Base-by-base conservation (phyloP, 2,329 filamentous ascomycete genomes). In the Alternaria conjuncta region DNA sequence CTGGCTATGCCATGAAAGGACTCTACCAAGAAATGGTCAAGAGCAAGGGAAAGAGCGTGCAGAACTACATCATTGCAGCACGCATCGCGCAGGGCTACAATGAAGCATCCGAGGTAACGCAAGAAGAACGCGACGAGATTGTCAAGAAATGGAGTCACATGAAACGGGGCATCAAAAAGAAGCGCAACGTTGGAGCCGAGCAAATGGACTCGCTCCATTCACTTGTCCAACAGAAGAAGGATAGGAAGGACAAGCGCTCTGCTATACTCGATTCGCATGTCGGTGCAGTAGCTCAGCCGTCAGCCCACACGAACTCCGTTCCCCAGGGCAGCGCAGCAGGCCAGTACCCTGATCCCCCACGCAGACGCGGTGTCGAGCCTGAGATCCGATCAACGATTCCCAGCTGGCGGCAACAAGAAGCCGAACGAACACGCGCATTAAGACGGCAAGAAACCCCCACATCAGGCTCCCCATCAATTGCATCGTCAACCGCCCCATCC, bases 1-100 rank as follows among this genome's bases (percentile, higher is more conserved):
- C 93, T 0, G 94, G 90, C 6, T 96, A 96, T 74, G 87, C 92
- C 4, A 91, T 94, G 84, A 92, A 94, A 76, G 94, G 94, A 3
- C 84, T 96, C 1, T 89, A 95, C 71, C 91, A 92, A 44, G 91
- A 95, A 76, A 85, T 96, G 57, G 86, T 89, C 65, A 93, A 90
- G 66, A 80, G 86, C 49, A 90, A 93, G 69, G 88, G 90, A 23
- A 88, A 86, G 47, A 92, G 88, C 65, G 88, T 93, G 18, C 85
- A 92, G 53, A 93, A 92, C 69, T 95, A 95, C 75, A 92, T 96
- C 67, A 88, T 93, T 49, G 88, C 92, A 1, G 91, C 92, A 3
- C 86, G 93, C 49, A 91, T 92, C 53, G 85, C 89, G 1, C 92
- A 96, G 76, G 93, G 93, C 1, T 88, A 88, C 64, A 87, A 89